Percentiles rank a stretch among this genome's conserved stretches.
phyloP scores from a whole-genome alignment of 371 early-diverging fungal genomes.

The Saksenaea vasiformis region DNA sequence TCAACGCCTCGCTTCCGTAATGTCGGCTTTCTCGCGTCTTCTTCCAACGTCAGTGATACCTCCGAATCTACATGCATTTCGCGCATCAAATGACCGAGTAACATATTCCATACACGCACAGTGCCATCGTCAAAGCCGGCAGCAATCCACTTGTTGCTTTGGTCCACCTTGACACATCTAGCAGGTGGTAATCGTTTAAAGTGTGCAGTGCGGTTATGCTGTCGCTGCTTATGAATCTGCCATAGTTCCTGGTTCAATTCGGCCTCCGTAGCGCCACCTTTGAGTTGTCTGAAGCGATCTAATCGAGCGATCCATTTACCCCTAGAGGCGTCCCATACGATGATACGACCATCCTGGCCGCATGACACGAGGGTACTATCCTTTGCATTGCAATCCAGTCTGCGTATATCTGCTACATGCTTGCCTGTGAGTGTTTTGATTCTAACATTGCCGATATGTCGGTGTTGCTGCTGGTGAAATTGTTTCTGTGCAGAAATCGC shows the following conservation, averaged over 20 bases:
- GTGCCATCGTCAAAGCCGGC: conserved; percentile 40
- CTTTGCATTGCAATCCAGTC: conserved; percentile 18
- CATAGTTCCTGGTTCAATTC: conserved; percentile 26
- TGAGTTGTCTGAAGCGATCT: conserved; percentile 21
- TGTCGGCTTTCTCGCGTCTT: neutral
- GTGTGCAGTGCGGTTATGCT: conserved; percentile 1
- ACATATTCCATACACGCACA: conserved; percentile 34
- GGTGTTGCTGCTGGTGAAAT: conserved; percentile 25
- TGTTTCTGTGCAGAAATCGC: conserved; percentile 39
- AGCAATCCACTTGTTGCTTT: conserved; percentile 29
- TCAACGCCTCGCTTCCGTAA: neutral
- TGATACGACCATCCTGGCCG: conserved; percentile 35
- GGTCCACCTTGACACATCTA: conserved; percentile 31
- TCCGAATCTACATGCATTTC: conserved; percentile 21
- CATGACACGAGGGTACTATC: conserved; percentile 27
- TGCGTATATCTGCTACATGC: conserved; percentile 33
- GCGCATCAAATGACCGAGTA: conserved; percentile 18
- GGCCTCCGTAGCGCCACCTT: conserved; percentile 14
- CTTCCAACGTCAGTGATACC: conserved; percentile 12
- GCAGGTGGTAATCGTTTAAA: conserved; percentile 12
- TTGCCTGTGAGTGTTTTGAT: conserved; percentile 36
- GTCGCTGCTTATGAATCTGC: neutral
- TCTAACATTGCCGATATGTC: conserved; percentile 20
- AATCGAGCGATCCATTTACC: conserved; percentile 36
- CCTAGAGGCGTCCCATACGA: conserved; percentile 31